These are phyloP conservation scores for Giardia muris DNA, from an alignment of 208 protist species.

Conservation along the genomic window DNA sequence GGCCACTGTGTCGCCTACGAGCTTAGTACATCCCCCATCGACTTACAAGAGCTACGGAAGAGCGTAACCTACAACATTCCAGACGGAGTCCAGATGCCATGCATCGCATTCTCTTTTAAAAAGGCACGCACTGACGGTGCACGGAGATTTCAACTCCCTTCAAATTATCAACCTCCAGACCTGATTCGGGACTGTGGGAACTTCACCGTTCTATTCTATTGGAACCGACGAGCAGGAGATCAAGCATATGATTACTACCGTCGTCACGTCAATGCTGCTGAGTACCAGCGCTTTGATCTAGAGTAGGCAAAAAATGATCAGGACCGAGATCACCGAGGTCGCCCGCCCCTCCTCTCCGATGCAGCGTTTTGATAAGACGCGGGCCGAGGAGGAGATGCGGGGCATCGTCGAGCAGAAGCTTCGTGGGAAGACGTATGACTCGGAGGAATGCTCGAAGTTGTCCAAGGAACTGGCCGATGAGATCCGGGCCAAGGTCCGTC, in stretches of 20 bases:
- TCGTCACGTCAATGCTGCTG: background rate
- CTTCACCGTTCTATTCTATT: background rate
- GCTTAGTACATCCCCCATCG: background rate
- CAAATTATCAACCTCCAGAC: background rate
- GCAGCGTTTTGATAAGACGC: background rate
- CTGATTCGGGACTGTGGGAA: background rate
- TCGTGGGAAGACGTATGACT: background rate
- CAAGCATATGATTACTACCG: background rate
- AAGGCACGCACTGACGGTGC: background rate
- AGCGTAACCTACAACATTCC: background rate
- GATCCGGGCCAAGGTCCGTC: background rate
- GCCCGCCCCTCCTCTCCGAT: background rate
- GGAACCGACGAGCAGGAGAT: background rate
- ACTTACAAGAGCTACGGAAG: background rate
- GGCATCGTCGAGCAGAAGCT: background rate
- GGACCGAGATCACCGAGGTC: background rate
- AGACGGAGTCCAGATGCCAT: background rate
- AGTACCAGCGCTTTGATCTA: background rate
- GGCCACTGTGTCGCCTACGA: background rate
- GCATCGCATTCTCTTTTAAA: background rate
- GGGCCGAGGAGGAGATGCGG: constrained; percentile 4
- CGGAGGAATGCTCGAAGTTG: constrained; percentile 8
- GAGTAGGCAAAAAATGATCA: background rate
- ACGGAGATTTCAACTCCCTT: background rate
- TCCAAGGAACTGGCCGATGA: constrained; percentile 26